A percentile compares a stretch with the other conserved stretches of the same genome.
These are phyloP conservation scores for Cutaneotrichosporon sp. DNA, from an alignment of 1,284 basidiomycete species.

Conservation along the genomic window DNA sequence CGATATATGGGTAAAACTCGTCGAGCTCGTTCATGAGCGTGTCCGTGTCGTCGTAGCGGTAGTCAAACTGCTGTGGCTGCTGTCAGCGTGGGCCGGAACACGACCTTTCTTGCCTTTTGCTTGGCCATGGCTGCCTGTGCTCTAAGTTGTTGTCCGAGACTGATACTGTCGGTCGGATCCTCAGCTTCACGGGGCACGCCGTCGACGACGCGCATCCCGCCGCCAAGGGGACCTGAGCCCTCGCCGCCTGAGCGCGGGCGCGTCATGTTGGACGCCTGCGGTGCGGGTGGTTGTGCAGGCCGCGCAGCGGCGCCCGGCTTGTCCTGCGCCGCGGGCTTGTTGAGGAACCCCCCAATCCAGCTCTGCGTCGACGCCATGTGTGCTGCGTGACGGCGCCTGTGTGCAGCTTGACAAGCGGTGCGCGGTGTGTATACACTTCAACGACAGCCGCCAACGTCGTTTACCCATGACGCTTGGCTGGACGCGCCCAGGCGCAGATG, in stretches of 20 bases:
- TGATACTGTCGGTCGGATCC: slow-evolving; percentile 27
- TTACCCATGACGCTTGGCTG: too few species aligned
- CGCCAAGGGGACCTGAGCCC: slow-evolving; percentile 6
- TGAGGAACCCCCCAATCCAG: slow-evolving; percentile 1
- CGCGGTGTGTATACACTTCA: too few species aligned
- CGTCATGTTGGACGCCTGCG: not conserved
- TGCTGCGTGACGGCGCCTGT: too few species aligned
- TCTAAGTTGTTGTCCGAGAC: slow-evolving; percentile 33
- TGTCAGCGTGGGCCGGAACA: not conserved
- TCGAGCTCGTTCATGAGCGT: slow-evolving; percentile 92
- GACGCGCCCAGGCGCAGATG: too few species aligned
- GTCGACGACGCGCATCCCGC: not conserved
- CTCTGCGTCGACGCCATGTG: too few species aligned
- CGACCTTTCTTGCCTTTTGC: slow-evolving; percentile 33
- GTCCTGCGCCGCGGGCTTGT: not conserved
- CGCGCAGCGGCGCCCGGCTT: not conserved
- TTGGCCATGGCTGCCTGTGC: slow-evolving; percentile 24
- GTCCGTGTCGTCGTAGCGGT: slow-evolving; percentile 90
- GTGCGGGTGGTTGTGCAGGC: not conserved
- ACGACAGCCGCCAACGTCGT: too few species aligned
- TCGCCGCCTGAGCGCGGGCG: slow-evolving; percentile 16
- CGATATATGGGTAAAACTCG: slow-evolving; percentile 97
- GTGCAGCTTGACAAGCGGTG: too few species aligned
- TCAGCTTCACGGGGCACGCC: slow-evolving; percentile 14
- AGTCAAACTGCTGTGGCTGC: slow-evolving; percentile 75